A percentile compares a stretch with the other conserved stretches of the same genome.
These are phyloP conservation scores for Leucaena leucocephala DNA, from an alignment of 306 rosid genomes.

Conservation along the genomic window DNA sequence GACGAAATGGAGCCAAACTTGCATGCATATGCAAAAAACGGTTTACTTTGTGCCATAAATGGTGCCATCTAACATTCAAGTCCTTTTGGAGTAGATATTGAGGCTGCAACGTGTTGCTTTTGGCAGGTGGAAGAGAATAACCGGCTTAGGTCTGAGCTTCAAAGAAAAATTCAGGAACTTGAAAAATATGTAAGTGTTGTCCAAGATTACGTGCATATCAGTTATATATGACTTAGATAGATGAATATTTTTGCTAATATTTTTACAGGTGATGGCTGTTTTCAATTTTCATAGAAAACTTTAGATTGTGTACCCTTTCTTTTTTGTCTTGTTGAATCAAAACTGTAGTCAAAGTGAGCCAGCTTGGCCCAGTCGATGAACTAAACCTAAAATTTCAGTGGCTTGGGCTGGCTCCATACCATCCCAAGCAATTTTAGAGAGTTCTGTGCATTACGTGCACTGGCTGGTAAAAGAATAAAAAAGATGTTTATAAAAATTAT, in stretches of 20 bases:
- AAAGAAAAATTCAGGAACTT: slow-evolving; percentile 57
- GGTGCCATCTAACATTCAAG: slow-evolving; percentile 7
- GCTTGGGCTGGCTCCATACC: neutral
- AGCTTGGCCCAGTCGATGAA: neutral
- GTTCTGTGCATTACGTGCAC: neutral
- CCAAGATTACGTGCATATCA: neutral
- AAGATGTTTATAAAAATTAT: neutral
- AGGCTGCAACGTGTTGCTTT: slow-evolving; percentile 33
- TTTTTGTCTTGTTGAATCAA: neutral
- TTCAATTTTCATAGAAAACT: slow-evolving; percentile 17
- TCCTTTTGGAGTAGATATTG: slow-evolving; percentile 29
- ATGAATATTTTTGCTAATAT: neutral
- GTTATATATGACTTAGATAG: neutral
- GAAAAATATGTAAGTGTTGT: slow-evolving; percentile 69
- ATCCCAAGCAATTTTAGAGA: neutral
- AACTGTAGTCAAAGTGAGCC: neutral
- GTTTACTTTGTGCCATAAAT: slow-evolving; percentile 24
- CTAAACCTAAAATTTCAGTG: neutral
- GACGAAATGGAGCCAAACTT: neutral
- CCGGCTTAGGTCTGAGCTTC: slow-evolving; percentile 71
- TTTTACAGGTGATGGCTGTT: slow-evolving; percentile 20
- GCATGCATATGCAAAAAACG: slow-evolving; percentile 5
- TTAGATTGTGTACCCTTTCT: neutral
- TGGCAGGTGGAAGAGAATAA: slow-evolving; percentile 78
- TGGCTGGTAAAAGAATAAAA: neutral